Percentiles rank a stretch among this genome's conserved stretches.
Evolutionary conservation across 2,329 filamentous ascomycete species (phyloP).

Genomic region (Fusarium multiceps): DNA sequence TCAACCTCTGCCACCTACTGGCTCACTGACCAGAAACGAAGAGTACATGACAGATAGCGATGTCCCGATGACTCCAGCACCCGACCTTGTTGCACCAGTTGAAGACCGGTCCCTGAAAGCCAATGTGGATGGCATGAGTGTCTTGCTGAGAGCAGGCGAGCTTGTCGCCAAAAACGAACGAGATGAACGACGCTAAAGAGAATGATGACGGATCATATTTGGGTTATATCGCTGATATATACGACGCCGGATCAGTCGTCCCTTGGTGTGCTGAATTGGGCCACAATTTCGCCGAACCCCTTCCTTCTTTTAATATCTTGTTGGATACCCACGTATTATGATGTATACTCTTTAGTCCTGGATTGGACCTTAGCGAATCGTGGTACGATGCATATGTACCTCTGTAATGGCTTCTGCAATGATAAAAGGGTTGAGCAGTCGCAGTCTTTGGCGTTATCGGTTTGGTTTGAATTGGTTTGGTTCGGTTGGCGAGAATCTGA

Average conservation of each 20-base stretch:
- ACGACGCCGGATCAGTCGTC: background rate
- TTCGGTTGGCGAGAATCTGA: background rate
- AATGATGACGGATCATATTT: background rate
- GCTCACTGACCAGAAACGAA: slow-evolving; percentile 48
- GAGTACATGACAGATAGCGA: slow-evolving; percentile 47
- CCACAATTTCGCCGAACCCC: background rate
- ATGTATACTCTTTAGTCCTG: slow-evolving; percentile 22
- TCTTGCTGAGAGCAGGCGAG: slow-evolving; percentile 68
- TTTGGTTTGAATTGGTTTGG: background rate
- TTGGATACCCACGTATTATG: slow-evolving; percentile 38
- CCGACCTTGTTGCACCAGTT: slow-evolving; percentile 37
- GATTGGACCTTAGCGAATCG: slow-evolving; percentile 2
- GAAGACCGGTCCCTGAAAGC: slow-evolving; percentile 38
- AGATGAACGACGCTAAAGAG: slow-evolving; percentile 30
- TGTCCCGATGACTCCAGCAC: slow-evolving; percentile 48
- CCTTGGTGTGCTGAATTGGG: background rate
- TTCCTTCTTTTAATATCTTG: slow-evolving; percentile 25
- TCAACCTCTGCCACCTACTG: slow-evolving; percentile 49
- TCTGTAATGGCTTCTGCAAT: slow-evolving; percentile 24
- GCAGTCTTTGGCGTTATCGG: slow-evolving; percentile 29
- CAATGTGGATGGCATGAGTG: slow-evolving; percentile 67
- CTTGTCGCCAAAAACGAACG: slow-evolving; percentile 62
- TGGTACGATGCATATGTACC: slow-evolving; percentile 3
- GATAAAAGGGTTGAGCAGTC: slow-evolving; percentile 8
- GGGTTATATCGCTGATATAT: background rate